Evolutionary conservation across 2,329 filamentous ascomycete species (phyloP).

Genomic region (Fusarium metavorans): DNA sequence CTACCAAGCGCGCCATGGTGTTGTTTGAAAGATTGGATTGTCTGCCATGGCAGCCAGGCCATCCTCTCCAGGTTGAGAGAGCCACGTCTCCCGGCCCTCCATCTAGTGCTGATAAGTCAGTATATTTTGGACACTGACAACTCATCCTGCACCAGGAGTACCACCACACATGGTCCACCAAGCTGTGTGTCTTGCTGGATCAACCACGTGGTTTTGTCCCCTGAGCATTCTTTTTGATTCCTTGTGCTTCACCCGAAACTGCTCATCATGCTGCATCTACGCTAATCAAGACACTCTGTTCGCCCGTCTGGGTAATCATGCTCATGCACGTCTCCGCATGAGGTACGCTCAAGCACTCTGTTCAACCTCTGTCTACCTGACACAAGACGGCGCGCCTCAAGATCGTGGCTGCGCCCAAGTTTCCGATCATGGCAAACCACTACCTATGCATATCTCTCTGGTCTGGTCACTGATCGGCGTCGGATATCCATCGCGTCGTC

Average conservation of each 20-base stretch:
- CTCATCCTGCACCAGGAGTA: slow-evolving; percentile 1
- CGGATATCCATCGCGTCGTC: slow-evolving; percentile 29
- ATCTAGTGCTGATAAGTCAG: neutral
- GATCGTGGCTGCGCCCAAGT: slow-evolving; percentile 11
- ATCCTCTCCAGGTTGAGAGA: neutral
- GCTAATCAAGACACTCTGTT: neutral
- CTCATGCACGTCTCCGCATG: slow-evolving; percentile 1
- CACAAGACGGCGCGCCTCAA: neutral
- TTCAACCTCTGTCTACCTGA: slow-evolving; percentile 21
- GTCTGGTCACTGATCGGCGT: slow-evolving; percentile 18
- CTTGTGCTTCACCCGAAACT: neutral
- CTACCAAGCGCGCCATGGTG: slow-evolving; percentile 1
- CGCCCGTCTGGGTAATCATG: neutral
- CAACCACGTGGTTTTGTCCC: neutral
- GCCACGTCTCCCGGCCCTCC: neutral
- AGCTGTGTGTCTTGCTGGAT: neutral
- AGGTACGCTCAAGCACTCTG: slow-evolving; percentile 3
- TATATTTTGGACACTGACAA: slow-evolving; percentile 5
- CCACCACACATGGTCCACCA: neutral
- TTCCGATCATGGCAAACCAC: slow-evolving; percentile 8
- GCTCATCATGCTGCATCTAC: neutral
- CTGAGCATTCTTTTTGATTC: neutral
- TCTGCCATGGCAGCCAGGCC: neutral
- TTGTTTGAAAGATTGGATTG: neutral
- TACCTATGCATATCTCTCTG: neutral